Base-by-base conservation (phyloP, 176 grass and related monocot species). In the Eleusine coracana region DNA sequence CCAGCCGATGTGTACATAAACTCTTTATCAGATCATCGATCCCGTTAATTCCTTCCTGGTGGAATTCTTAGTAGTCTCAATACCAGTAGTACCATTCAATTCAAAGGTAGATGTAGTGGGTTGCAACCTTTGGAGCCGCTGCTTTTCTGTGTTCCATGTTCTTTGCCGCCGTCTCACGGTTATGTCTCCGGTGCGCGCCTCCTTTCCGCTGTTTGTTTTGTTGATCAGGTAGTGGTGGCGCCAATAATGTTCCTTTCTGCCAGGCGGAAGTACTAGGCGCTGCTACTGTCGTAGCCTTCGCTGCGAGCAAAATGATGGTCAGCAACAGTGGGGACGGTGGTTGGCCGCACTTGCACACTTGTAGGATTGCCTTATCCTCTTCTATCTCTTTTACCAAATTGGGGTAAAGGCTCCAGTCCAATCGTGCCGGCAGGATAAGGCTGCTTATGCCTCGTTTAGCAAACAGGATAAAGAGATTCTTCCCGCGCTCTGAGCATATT, bases 231-330 rank as follows among this genome's bases (percentile, higher is more conserved):
- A 18, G 87, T 74, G 87, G 69, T 13, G 81, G 50, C 52, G 63
- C 34, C 58, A 86, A 68, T 82, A 49, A 59, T 66, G 45, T 27
- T 7, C 42, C 7, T 70, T 70, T 72, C 5, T 42, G n/a, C 58
- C 21, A 60, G 59, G 59, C 29, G 11, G 23, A 36, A 25, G 34
- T 68, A 65, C 66, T 73, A 18, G 82, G 68, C 28, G 7, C 55
- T 41, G 7, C 46, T n/a, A 31, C 41, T 15, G 12, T 11, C 37
- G 51, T 66, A n/a, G 60, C 16, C 70, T 70, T 70, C 11, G 55
- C 23, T 3, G 73, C 66, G 14, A 85, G 31, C 31, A 82, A 86
- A 58, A 77, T 77, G 66, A 77, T 78, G 58, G 73, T 25, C 11
- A 68, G 40, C 78, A 66, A 28, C 78, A 80, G 68, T 17, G 64